Base-by-base conservation (phyloP, 106 monocot species). In the Apostasia ramifera region DNA sequence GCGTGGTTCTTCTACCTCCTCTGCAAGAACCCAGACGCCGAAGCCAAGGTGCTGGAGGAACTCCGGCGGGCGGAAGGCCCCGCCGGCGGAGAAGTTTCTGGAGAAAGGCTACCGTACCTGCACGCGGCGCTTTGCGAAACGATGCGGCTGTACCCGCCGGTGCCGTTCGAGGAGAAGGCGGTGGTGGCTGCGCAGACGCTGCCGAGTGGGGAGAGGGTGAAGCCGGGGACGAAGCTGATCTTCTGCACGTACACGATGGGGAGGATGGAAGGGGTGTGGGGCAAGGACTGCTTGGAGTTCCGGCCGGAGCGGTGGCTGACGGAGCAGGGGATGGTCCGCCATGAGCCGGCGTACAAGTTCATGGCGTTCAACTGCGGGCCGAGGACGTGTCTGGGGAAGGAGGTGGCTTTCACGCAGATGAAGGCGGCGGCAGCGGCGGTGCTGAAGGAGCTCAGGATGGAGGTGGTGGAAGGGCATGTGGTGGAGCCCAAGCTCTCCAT, bases 1-100 rank as follows among this genome's bases (percentile, higher is more conserved):
- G 6, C 93, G 2, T 93, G 93, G 89, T 83, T 93, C 86, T 93
- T 84, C 70, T 93, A 78, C 75, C 55, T 86, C 2, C 55, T 93
- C 12, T 63, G 71, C 26, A 55, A 78, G 66, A 76, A 83, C 47
- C 89, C 78, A 0, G 40, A 12, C 0, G 77, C 70, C 1, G 76
- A 92, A 53, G 13, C 48, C 1, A 88, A 75, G 76, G 51, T 92
- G 5, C 44, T 85, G 0, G 78, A 88, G 1, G 91, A 92, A 49
- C 3, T 88, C 9, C 70, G 69, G 39, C 44, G 64, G 1, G 13
- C 50, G 44, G 13, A 1, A 1, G 7, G 14, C 5, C 2, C 5
- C 2, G 1, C 5, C 1, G 47, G 44, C 11, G 57, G 55, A 66
- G 66, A 10, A 0, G 55, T 66, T 0, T 37, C 3, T 2, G 11